Percentiles rank a stretch among this genome's conserved stretches.
phyloP scores from a whole-genome alignment of 2,329 filamentous ascomycete species.

The Ceratocystis harringtonii region DNA sequence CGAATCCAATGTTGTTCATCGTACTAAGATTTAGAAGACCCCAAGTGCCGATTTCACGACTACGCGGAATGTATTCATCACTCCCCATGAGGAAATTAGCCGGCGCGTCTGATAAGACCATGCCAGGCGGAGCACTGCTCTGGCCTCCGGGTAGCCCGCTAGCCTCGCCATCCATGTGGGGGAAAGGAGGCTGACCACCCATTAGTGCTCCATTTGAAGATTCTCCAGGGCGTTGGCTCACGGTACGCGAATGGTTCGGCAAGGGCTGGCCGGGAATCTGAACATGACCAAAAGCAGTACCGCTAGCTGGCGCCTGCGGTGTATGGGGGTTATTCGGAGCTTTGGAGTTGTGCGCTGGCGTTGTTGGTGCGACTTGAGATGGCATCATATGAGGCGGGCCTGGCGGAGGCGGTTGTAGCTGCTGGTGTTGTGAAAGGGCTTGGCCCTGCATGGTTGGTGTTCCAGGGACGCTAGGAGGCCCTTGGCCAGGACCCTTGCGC shows the following conservation, averaged over 20 bases:
- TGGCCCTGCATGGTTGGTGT: slow-evolving; percentile 23
- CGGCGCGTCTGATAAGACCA: slow-evolving; percentile 17
- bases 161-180: not conserved
- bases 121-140: slow-evolving; percentile 25
- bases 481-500: slow-evolving; percentile 24
- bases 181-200: not conserved
- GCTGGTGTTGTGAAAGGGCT: slow-evolving; percentile 23
- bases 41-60: slow-evolving; percentile 41
- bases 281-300: slow-evolving; percentile 17
- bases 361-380: slow-evolving; percentile 18
- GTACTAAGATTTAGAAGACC: slow-evolving; percentile 59
- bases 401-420: slow-evolving; percentile 24
- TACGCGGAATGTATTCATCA: slow-evolving; percentile 41
- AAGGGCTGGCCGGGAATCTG: slow-evolving; percentile 21
- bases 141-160: not conserved
- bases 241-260: slow-evolving; percentile 25
- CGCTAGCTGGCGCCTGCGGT: slow-evolving; percentile 21
- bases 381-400: slow-evolving; percentile 28
- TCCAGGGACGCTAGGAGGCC: slow-evolving; percentile 8
- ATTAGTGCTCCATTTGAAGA: not conserved
- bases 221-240: not conserved
- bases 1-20: slow-evolving; percentile 47
- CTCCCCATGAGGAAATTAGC: slow-evolving; percentile 11
- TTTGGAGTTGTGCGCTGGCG: not conserved
- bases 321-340: slow-evolving; percentile 19